Evolutionary conservation across 805 yeast species (phyloP).

Genomic region (Nakazawaea ernobii): DNA sequence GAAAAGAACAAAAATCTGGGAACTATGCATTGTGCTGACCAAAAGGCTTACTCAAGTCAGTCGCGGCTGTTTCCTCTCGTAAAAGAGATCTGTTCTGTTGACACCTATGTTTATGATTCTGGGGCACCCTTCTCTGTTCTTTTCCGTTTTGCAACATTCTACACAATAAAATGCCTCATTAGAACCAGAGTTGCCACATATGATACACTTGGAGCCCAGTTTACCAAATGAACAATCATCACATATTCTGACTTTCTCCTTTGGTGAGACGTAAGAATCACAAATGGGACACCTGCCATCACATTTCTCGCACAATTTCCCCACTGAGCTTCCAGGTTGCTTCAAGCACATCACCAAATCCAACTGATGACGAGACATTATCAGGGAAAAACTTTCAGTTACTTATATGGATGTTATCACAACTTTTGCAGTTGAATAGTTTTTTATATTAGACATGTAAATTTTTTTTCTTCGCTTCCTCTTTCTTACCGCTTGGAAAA

Average conservation of each 20-base stretch:
- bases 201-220: conserved; percentile 58
- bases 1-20: no score
- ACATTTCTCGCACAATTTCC: conserved; percentile 74
- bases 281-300: conserved; percentile 91
- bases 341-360: conserved; percentile 81
- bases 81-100: conserved; percentile 60
- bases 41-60: not conserved
- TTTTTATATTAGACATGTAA: no score
- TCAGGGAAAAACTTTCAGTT: not conserved
- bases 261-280: conserved; percentile 77
- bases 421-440: no score
- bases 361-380: conserved; percentile 85
- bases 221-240: conserved; percentile 82
- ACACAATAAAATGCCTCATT: conserved; percentile 77
- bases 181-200: conserved; percentile 65
- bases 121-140: conserved; percentile 91
- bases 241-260: conserved; percentile 63
- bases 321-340: conserved; percentile 72
- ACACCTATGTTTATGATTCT: conserved; percentile 75
- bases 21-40: no score
- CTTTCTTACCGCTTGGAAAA: no score
- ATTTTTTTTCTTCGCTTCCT: no score
- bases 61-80: conserved; percentile 38
- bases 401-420: no score
- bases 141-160: conserved; percentile 76